These are phyloP conservation scores for Scheffersomyces stambukii DNA, from an alignment of 1,139 yeast species.

Conservation along the genomic window DNA sequence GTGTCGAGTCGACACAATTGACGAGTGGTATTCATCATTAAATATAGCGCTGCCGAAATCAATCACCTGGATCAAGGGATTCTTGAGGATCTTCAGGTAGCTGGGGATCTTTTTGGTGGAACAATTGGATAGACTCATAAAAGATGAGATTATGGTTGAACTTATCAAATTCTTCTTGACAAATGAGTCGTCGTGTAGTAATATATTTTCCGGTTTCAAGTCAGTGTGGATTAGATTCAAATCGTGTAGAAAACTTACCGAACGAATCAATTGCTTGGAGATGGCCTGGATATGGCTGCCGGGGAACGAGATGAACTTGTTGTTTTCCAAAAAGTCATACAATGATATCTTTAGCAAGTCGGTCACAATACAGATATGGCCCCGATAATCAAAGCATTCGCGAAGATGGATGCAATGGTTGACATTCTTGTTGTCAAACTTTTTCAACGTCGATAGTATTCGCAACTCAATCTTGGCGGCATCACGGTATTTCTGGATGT, in stretches of 20 bases:
- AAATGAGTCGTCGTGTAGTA: slow-evolving; percentile 60
- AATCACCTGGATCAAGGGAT: slow-evolving; percentile 82
- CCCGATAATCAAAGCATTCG: slow-evolving; percentile 89
- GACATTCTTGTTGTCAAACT: slow-evolving; percentile 67
- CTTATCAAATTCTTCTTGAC: slow-evolving; percentile 30
- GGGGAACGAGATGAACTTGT: slow-evolving; percentile 72
- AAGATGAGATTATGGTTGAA: slow-evolving; percentile 32
- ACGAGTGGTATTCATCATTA: slow-evolving; percentile 89
- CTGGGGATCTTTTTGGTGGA: slow-evolving; percentile 28
- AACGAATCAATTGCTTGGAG: slow-evolving; percentile 77
- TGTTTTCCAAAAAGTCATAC: slow-evolving; percentile 81
- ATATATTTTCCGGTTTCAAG: slow-evolving; percentile 88
- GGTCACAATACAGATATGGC: slow-evolving; percentile 92
- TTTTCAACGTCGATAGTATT: slow-evolving; percentile 72
- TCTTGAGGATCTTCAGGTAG: slow-evolving; percentile 52
- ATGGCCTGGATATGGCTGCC: slow-evolving; percentile 85
- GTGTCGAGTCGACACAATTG: slow-evolving; percentile 90
- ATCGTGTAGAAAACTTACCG: slow-evolving; percentile 88
- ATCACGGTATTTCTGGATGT: slow-evolving; percentile 74
- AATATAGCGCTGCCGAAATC: slow-evolving; percentile 97
- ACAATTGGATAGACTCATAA: slow-evolving; percentile 17
- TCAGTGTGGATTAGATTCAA: slow-evolving; percentile 91
- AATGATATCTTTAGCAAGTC: slow-evolving; percentile 81
- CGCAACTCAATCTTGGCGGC: slow-evolving; percentile 84
- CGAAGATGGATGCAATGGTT: slow-evolving; percentile 73